Evolutionary conservation across 163 green algal species (phyloP), one percentile per base, ranked within the genome.

Genomic region (Prototheca wickerhamii): DNA sequence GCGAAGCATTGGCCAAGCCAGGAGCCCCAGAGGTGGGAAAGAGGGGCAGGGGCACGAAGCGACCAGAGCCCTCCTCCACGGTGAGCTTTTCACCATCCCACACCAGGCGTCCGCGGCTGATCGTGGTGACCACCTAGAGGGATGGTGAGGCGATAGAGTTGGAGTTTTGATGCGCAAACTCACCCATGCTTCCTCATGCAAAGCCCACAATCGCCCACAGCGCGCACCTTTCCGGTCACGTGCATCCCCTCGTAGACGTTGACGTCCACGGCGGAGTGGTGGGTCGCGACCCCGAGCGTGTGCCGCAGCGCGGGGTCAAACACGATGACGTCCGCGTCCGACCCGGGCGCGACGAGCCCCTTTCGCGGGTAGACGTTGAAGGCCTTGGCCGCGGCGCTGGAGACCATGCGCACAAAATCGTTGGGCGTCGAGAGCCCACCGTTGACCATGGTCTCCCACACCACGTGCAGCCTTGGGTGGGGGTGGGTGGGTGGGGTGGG

Each of bases 351-450:
- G 18, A 92, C 65, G 40, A 60, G 65, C n/a, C 81, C 81, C 66
- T 98, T 98, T 26, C 72, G 76, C 8, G 91, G 91, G 68, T 95
- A 97, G 0, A 96, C 32, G 69, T 95, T 95, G 81, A 95, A 97
- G 4, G 86, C 71, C 69, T 92, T 72, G 7, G 88, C 88, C 1
- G 86, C 82, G 4, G 76, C 78, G 12, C 88, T 91, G 76, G 77
- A 89, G 29, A 83, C 93, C 52, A 91, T 65, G 28, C 80, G 64
- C 55, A 98, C 92, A 73, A 86, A 96, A 37, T 91, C 79, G 1
- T 71, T 82, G 8, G 84, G 83, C 0, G 76, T 84, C 31, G 94
- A 81, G 26, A 86, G 65, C 28, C 90, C 91, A 79, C 71, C 58
- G 59, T 58, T 60, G 21, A 91, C 81, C 69, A 80, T 42, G 40